A percentile compares a stretch with the other conserved stretches of the same genome.
Evolutionary conservation across 179 eudicot genomes (phyloP).

Genomic region (Amaranthus tricolor): DNA sequence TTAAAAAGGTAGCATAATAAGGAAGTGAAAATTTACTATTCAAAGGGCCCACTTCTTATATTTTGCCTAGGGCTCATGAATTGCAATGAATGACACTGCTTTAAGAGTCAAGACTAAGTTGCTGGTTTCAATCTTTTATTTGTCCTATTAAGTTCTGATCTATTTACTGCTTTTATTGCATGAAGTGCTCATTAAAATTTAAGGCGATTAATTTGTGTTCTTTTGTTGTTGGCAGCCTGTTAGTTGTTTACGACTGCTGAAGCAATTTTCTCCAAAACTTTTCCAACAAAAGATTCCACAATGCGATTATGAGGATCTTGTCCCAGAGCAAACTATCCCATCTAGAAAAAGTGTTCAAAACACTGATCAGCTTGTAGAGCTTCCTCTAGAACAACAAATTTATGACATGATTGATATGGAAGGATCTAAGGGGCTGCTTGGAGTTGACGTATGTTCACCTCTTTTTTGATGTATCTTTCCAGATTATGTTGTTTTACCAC

Average conservation of each 20-base stretch:
- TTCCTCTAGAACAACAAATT: slow-evolving; percentile 85
- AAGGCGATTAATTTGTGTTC: background rate
- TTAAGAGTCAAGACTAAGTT: too few species aligned
- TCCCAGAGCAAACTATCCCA: slow-evolving; percentile 42
- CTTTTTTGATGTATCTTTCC: slow-evolving; percentile 1
- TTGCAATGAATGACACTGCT: too few species aligned
- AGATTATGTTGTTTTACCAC: background rate
- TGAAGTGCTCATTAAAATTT: slow-evolving; percentile 12
- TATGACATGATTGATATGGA: slow-evolving; percentile 80
- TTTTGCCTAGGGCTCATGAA: too few species aligned
- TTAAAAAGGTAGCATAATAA: too few species aligned
- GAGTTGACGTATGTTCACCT: slow-evolving; percentile 52
- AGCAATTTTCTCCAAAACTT: slow-evolving; percentile 59
- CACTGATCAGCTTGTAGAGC: slow-evolving; percentile 84
- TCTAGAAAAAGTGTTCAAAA: slow-evolving; percentile 56
- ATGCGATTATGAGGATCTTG: slow-evolving; percentile 42
- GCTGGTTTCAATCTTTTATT: background rate
- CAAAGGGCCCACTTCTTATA: too few species aligned
- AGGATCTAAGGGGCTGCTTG: slow-evolving; percentile 74
- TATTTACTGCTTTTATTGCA: background rate
- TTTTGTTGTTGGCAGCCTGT: slow-evolving; percentile 60
- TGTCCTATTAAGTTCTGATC: background rate
- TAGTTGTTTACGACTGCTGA: slow-evolving; percentile 71
- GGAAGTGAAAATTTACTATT: too few species aligned
- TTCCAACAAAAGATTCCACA: slow-evolving; percentile 58